Evolutionary conservation across 2,329 filamentous ascomycete species (phyloP).

Genomic region (Fusarium buharicum): DNA sequence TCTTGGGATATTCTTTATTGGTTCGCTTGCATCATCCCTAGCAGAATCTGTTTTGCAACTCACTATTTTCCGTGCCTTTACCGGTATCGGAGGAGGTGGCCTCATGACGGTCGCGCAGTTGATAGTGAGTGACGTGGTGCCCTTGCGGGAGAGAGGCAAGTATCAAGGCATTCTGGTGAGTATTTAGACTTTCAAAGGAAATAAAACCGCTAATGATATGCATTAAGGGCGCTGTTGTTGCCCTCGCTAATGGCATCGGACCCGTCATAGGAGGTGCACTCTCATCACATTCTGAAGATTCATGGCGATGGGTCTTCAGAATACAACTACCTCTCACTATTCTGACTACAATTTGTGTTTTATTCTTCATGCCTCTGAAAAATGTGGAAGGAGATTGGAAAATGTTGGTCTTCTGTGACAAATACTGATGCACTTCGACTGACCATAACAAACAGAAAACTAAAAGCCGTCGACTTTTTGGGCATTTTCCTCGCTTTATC

Average conservation of each 20-base stretch:
- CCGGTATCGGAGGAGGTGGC: conserved; percentile 73
- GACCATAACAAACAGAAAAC: conserved; percentile 50
- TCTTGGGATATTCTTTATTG: conserved; percentile 56
- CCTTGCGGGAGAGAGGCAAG: conserved; percentile 73
- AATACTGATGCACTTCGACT: background rate
- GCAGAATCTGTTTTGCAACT: conserved; percentile 54
- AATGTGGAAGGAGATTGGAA: conserved; percentile 64
- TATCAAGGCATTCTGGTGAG: conserved; percentile 72
- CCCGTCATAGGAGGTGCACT: conserved; percentile 65
- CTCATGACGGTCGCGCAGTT: conserved; percentile 77
- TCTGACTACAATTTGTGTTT: conserved; percentile 57
- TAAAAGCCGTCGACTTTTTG: conserved; percentile 62
- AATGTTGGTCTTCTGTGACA: conserved; percentile 43
- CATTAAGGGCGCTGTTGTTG: conserved; percentile 59
- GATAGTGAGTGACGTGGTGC: conserved; percentile 76
- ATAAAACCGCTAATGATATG: conserved; percentile 2
- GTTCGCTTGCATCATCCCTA: conserved; percentile 57
- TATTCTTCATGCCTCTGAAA: conserved; percentile 67
- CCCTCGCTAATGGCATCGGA: conserved; percentile 64
- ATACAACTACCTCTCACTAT: conserved; percentile 64
- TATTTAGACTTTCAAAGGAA: fast-evolving
- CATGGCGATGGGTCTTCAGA: conserved; percentile 65
- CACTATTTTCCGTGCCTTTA: conserved; percentile 55
- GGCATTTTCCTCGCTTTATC: conserved; percentile 59
- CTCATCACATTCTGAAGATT: conserved; percentile 56